Base-by-base conservation (phyloP, 495 filamentous ascomycete genomes). In the Neurospora sp. region DNA sequence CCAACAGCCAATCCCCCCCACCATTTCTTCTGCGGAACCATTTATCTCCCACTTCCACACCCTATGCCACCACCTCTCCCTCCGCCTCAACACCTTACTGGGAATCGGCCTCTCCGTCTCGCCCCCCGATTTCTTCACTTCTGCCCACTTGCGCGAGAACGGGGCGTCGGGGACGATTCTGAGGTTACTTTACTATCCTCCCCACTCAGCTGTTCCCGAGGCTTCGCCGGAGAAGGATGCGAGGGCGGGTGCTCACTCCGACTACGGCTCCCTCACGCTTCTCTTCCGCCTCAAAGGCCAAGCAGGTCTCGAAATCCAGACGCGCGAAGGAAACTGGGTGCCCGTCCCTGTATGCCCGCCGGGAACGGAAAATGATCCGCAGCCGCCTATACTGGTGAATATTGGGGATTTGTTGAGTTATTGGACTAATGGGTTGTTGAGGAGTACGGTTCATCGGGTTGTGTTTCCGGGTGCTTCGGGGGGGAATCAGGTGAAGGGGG, bases 331-430 rank as follows among this genome's bases (percentile, higher is more conserved):
- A 59, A 73, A 77, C 1, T 93, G 91, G 91, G 83, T 81, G 0
- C 82, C 89, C 8, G 91, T 92, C 0, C 89, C 91, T 6, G 89
- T 92, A 1, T 79, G 81, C 12, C 88, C 89, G 5, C 81, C 83
- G 0, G 83, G 83, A 3, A 87, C 86, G 9, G 82, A 87, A 68
- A 74, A 77, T 22, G 88, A 88, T 75, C 81, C 84, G 1, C 84
- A 86, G 48, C 91, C 92, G 37, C 93, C 96, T 0, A 94, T 98
- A 48, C 84, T 98, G 16, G 89, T 98, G 37, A 99, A 98, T 77
- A 94, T 97, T 40, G 96, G 94, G 3, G 96, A 99, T 78, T 77
- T 97, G 68, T 88, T 99, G 6, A 90, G 88, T 27, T 94, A 96
- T 77, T 99, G 96, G 96, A 98, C 96, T 2, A 89, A 90, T 70